Conservation (phyloP, 176 grass and related monocot genomes). For the Themeda triandra region DNA sequence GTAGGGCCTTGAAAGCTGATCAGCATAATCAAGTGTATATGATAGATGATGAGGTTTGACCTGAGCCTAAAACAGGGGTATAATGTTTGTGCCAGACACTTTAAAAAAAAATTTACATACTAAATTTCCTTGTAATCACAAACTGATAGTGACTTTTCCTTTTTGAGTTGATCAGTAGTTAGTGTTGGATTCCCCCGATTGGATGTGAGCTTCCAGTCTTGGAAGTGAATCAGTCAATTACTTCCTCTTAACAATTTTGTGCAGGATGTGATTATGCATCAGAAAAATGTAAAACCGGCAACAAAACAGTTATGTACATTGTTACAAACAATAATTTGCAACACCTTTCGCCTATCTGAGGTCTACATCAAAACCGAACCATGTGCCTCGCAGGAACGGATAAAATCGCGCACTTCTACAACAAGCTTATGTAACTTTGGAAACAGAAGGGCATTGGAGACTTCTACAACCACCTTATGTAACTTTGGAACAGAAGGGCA, state of each 20-base stretch:
- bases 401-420: slow-evolving; percentile 7
- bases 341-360: slow-evolving; percentile 23
- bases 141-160: background rate
- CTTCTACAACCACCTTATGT: background rate
- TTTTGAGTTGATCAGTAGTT: background rate
- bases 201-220: background rate
- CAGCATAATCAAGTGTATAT: background rate
- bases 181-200: background rate
- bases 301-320: slow-evolving; percentile 37
- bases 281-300: background rate
- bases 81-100: background rate
- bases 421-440: background rate
- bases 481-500: background rate
- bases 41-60: background rate
- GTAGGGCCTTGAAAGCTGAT: background rate
- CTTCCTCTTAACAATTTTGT: background rate
- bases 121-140: background rate
- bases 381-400: background rate
- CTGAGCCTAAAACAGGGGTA: background rate
- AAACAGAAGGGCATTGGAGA: background rate
- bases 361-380: slow-evolving; percentile 17
- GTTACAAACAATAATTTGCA: slow-evolving; percentile 22
- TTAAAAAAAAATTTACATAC: background rate
- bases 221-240: background rate
- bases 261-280: background rate